These are phyloP conservation scores for Solanum chilense DNA, from an alignment of 257 asterid species.

Conservation along the genomic window DNA sequence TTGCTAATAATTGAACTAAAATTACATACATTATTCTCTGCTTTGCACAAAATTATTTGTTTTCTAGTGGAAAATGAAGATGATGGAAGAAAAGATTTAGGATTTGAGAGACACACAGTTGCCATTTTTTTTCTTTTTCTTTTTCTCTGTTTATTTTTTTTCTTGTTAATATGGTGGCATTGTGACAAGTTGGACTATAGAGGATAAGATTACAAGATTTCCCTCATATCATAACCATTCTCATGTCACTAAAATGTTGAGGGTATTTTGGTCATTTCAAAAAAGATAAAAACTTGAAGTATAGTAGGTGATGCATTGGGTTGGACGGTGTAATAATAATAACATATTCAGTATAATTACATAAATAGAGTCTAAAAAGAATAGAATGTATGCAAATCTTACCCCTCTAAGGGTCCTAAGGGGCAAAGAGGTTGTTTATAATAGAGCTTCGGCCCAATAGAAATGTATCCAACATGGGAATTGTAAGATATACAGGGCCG, in stretches of 20 bases:
- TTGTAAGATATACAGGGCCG: background rate
- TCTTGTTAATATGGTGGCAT: slow-evolving; percentile 26
- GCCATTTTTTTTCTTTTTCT: slow-evolving; percentile 27
- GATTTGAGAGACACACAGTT: slow-evolving; percentile 48
- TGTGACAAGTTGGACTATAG: slow-evolving; percentile 24
- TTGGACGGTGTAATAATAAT: background rate
- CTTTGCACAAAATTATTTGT: slow-evolving; percentile 29
- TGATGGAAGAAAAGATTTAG: slow-evolving; percentile 24
- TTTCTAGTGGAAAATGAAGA: slow-evolving; percentile 9
- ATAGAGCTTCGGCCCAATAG: background rate
- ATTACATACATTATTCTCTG: slow-evolving; percentile 16
- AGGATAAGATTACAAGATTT: slow-evolving; percentile 68
- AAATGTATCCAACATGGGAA: background rate
- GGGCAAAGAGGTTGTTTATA: background rate
- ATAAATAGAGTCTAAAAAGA: background rate
- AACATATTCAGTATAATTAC: rapidly evolving
- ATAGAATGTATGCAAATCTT: background rate
- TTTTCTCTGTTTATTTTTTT: background rate
- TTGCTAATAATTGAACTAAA: slow-evolving; percentile 19
- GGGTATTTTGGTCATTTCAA: background rate
- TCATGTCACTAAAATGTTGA: background rate
- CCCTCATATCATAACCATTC: slow-evolving; percentile 2
- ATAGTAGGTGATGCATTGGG: background rate
- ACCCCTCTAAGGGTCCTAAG: no score
- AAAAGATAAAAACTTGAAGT: background rate